phyloP scores from a whole-genome alignment of 495 filamentous ascomycete genomes.

The Aspergillus avenaceus region DNA sequence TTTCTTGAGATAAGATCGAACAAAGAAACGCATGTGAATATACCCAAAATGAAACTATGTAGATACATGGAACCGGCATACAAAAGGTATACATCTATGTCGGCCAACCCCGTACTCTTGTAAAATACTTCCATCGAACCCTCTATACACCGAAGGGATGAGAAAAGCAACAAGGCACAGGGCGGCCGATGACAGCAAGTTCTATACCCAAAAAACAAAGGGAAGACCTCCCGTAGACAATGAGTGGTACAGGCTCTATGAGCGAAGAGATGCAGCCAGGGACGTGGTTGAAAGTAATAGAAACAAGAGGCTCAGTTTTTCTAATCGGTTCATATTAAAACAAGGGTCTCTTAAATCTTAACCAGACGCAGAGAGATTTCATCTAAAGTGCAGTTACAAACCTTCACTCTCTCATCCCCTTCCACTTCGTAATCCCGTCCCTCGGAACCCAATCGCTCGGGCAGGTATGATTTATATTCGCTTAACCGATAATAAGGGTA shows the following conservation, averaged over 20 bases:
- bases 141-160: slow-evolving; percentile 7
- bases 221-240: slow-evolving; percentile 11
- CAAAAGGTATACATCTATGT: slow-evolving; percentile 7
- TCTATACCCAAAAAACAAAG: slow-evolving; percentile 22
- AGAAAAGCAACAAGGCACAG: background rate
- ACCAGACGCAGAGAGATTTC: slow-evolving; percentile 34
- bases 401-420: slow-evolving; percentile 16
- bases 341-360: slow-evolving; percentile 43
- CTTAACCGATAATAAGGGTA: slow-evolving; percentile 74
- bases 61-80: slow-evolving; percentile 8
- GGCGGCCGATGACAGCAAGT: slow-evolving; percentile 8
- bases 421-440: slow-evolving; percentile 12
- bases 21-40: slow-evolving; percentile 7
- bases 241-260: slow-evolving; percentile 14
- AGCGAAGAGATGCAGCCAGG: slow-evolving; percentile 15
- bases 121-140: background rate
- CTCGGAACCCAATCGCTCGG: slow-evolving; percentile 13
- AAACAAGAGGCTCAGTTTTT: slow-evolving; percentile 37
- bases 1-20: background rate
- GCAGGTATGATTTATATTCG: slow-evolving; percentile 19
- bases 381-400: slow-evolving; percentile 36
- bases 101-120: slow-evolving; percentile 5
- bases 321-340: slow-evolving; percentile 42
- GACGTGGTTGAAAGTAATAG: slow-evolving; percentile 20
- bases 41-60: slow-evolving; percentile 3